These are phyloP conservation scores for Talaromyces stipitatus DNA, from an alignment of 495 filamentous ascomycete species.

Conservation along the genomic window DNA sequence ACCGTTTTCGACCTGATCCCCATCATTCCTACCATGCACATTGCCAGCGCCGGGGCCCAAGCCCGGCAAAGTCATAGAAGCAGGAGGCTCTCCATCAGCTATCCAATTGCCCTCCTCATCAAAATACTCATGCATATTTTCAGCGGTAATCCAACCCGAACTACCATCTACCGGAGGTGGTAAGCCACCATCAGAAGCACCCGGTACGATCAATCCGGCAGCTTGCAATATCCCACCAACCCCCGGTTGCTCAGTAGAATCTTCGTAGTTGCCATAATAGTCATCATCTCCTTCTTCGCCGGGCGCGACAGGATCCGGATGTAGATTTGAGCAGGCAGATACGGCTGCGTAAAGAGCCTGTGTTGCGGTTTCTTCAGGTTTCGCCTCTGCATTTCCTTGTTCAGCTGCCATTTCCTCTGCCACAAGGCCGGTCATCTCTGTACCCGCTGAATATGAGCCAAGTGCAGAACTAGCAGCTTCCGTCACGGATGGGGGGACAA, in stretches of 20 bases:
- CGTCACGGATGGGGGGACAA: slow-evolving; percentile 46
- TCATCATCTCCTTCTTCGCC: slow-evolving; percentile 31
- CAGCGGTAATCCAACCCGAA: slow-evolving; percentile 91
- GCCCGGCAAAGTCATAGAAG: slow-evolving; percentile 13
- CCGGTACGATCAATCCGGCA: slow-evolving; percentile 20
- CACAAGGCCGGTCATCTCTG: slow-evolving; percentile 6
- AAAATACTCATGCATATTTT: slow-evolving; percentile 80
- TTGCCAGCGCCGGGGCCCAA: slow-evolving; percentile 53
- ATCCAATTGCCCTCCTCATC: slow-evolving; percentile 59
- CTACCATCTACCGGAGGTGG: slow-evolving; percentile 78
- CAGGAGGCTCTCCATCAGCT: slow-evolving; percentile 31
- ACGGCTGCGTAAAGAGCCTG: slow-evolving; percentile 68
- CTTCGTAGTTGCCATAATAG: slow-evolving; percentile 39
- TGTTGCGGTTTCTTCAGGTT: slow-evolving; percentile 28
- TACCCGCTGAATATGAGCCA: slow-evolving; percentile 3
- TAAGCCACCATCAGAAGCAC: slow-evolving; percentile 42
- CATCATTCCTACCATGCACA: slow-evolving; percentile 39
- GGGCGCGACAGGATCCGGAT: slow-evolving; percentile 64
- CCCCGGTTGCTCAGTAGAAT: slow-evolving; percentile 11
- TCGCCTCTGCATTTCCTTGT: slow-evolving; percentile 18
- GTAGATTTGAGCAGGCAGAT: slow-evolving; percentile 78
- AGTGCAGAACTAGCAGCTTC: slow-evolving; percentile 3
- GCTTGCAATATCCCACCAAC: slow-evolving; percentile 14
- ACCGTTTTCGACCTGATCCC: slow-evolving; percentile 25
- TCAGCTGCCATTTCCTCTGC: slow-evolving; percentile 22